These are phyloP conservation scores for Cladobotryum protrusum DNA, from an alignment of 2,329 filamentous ascomycete species.

Conservation along the genomic window DNA sequence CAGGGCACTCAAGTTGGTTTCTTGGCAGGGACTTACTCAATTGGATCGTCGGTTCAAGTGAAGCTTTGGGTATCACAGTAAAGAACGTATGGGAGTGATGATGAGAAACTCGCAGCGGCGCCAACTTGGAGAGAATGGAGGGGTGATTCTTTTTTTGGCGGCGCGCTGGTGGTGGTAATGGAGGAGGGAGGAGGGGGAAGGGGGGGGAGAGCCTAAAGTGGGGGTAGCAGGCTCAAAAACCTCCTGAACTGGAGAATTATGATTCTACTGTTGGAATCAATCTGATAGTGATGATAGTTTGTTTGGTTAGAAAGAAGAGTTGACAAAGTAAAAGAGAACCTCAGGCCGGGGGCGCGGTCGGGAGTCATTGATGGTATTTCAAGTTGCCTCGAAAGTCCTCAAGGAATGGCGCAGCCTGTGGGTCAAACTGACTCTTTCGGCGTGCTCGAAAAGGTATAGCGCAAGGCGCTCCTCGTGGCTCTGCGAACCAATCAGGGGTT, in stretches of 20 bases:
- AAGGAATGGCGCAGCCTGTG: conserved; percentile 26
- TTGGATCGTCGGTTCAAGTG: background rate
- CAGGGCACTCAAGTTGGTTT: background rate
- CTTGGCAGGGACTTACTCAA: conserved; percentile 8
- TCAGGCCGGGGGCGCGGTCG: conserved; percentile 28
- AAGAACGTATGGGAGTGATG: background rate
- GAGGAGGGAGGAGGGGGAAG: background rate
- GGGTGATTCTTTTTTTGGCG: background rate
- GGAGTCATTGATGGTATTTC: conserved; percentile 33
- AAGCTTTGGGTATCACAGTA: background rate
- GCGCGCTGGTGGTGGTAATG: conserved; percentile 9
- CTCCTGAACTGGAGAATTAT: no score
- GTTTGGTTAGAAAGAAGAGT: background rate
- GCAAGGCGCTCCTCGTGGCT: conserved; percentile 11
- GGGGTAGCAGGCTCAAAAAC: background rate
- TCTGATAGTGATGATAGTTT: background rate
- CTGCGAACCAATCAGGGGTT: conserved; percentile 23
- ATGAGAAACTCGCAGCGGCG: conserved; percentile 7
- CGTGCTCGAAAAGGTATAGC: conserved; percentile 37
- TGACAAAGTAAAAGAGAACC: conserved; percentile 12
- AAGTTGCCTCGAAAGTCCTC: conserved; percentile 20
- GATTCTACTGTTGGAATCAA: background rate
- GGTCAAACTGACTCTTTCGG: conserved; percentile 36
- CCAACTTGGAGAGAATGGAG: conserved; percentile 5
- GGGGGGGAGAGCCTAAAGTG: background rate